Conservation (phyloP, 495 filamentous ascomycete genomes). For the Jackrogersella minutella region DNA sequence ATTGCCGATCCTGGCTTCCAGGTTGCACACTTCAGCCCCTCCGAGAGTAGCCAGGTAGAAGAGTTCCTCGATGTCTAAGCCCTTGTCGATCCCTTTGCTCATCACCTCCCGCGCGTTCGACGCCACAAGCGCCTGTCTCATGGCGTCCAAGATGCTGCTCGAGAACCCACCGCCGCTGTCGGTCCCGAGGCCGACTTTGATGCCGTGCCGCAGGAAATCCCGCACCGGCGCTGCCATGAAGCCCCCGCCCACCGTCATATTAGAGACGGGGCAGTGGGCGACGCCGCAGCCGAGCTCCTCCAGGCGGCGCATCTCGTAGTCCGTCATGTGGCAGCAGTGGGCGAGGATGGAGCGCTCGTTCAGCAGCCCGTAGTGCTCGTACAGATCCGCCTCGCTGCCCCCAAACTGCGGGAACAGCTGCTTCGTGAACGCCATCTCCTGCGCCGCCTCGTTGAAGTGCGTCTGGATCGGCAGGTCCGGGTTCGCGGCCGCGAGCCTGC, state of each 20-base stretch:
- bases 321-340: constrained; percentile 67
- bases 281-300: constrained; percentile 62
- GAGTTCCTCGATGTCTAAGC: constrained; percentile 59
- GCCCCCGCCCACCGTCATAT: constrained; percentile 66
- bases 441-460: constrained; percentile 68
- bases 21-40: constrained; percentile 67
- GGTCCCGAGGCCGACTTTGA: constrained; percentile 73
- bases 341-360: constrained; percentile 66
- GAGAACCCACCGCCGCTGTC: constrained; percentile 73
- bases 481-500: constrained; percentile 57
- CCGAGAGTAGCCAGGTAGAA: constrained; percentile 71
- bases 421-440: constrained; percentile 61
- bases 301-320: constrained; percentile 60
- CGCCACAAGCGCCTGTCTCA: constrained; percentile 68
- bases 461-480: constrained; percentile 68
- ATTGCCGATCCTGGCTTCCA: constrained; percentile 63
- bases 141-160: constrained; percentile 64
- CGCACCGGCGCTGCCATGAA: constrained; percentile 69
- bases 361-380: constrained; percentile 62
- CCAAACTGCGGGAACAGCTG: constrained; percentile 61
- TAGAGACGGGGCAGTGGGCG: constrained; percentile 70
- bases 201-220: constrained; percentile 62
- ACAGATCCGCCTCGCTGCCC: constrained; percentile 63
- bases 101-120: constrained; percentile 61
- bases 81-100: constrained; percentile 57